Evolutionary conservation across 352 stramenopile species (phyloP).

Genomic region (Pilasporangium apinafurcum): DNA sequence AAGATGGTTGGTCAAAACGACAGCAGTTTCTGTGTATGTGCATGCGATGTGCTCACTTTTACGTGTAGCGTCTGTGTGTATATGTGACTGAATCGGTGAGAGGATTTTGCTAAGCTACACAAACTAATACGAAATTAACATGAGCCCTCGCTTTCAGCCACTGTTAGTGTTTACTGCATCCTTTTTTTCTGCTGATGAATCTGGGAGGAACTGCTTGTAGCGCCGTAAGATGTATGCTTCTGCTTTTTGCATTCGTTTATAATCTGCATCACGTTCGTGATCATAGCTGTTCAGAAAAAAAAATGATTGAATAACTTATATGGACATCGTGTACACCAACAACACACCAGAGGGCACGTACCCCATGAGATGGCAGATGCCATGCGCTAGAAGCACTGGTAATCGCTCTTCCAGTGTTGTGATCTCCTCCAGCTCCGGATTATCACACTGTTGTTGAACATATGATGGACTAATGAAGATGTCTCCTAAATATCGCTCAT

Average conservation of each 20-base stretch:
- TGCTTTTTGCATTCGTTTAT: slow-evolving; percentile 67
- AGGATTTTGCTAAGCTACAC: slow-evolving; percentile 1
- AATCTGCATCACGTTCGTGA: slow-evolving; percentile 71
- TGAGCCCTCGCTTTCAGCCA: too few relatives aligned
- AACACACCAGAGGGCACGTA: slow-evolving; percentile 12
- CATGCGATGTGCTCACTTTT: too few relatives aligned
- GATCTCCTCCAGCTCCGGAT: slow-evolving; percentile 43
- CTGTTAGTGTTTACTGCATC: too few relatives aligned
- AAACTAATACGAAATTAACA: too few relatives aligned
- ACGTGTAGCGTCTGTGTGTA: too few relatives aligned
- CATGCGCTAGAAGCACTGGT: slow-evolving; percentile 68
- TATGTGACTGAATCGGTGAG: not conserved
- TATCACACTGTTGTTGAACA: slow-evolving; percentile 65
- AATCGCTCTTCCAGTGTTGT: slow-evolving; percentile 59
- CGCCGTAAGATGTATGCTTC: slow-evolving; percentile 57
- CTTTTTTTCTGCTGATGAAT: not conserved
- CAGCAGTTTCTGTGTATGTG: too few relatives aligned
- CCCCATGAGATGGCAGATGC: slow-evolving; percentile 80
- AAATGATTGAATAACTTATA: not conserved
- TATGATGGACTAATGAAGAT: slow-evolving; percentile 82
- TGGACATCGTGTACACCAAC: not conserved
- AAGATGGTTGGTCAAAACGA: not conserved
- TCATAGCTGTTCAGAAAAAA: slow-evolving; percentile 44
- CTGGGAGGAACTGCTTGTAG: slow-evolving; percentile 44
- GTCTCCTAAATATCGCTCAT: slow-evolving; percentile 75